These are phyloP conservation scores for Nemania bipapillata DNA, from an alignment of 2,329 filamentous ascomycete species.

Conservation along the genomic window DNA sequence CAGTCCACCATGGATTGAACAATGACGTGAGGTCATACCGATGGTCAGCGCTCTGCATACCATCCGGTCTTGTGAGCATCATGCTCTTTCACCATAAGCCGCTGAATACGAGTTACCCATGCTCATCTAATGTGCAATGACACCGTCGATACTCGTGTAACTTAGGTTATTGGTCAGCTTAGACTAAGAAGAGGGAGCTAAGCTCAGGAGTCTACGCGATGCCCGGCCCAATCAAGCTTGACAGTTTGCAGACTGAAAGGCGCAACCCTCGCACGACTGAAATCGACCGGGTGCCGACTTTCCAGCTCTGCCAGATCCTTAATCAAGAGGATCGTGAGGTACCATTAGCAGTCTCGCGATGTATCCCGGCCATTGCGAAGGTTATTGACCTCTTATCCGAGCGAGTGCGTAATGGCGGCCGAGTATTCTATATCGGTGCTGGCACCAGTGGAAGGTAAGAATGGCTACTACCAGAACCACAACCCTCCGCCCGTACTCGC, in stretches of 20 bases:
- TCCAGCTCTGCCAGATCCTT: conserved; percentile 28
- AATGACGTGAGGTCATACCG: background rate
- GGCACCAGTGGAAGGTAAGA: conserved; percentile 35
- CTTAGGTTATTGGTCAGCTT: background rate
- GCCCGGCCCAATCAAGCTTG: conserved; percentile 21
- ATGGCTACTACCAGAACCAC: background rate
- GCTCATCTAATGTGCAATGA: background rate
- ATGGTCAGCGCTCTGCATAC: background rate
- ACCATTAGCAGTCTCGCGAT: conserved; percentile 16
- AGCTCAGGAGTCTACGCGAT: background rate
- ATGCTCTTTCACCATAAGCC: background rate
- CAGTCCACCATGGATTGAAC: background rate
- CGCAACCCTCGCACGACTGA: conserved; percentile 13
- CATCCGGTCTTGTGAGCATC: background rate
- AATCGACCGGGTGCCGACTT: conserved; percentile 24
- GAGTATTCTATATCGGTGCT: conserved; percentile 34
- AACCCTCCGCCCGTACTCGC: background rate
- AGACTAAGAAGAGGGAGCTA: background rate
- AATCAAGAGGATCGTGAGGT: conserved; percentile 29
- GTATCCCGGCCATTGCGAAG: conserved; percentile 27
- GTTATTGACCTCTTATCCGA: conserved; percentile 29
- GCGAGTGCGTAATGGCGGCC: conserved; percentile 31
- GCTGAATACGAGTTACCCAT: background rate
- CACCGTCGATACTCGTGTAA: background rate
- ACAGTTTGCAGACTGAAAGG: conserved; percentile 28